These are phyloP conservation scores for Reticulascus tulasneorum DNA, from an alignment of 2,329 filamentous ascomycete genomes.

Conservation along the genomic window DNA sequence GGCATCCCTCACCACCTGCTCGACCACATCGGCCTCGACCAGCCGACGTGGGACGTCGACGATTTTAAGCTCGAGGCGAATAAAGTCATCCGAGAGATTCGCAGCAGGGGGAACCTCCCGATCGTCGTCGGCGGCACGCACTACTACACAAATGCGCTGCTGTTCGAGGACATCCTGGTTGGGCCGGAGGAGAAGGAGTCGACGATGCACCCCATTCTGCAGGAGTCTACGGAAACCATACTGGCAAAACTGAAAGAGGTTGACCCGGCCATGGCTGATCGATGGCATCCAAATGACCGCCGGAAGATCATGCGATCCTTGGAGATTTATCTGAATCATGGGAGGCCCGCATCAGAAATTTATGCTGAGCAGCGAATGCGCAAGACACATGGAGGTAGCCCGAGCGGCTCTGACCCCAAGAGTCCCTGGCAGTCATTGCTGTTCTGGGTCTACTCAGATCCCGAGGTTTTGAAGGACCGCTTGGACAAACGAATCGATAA, in stretches of 20 bases:
- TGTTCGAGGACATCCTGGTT: constrained; percentile 72
- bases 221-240: constrained; percentile 67
- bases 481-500: constrained; percentile 76
- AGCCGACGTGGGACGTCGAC: constrained; percentile 80
- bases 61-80: constrained; percentile 70
- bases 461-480: constrained; percentile 62
- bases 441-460: constrained; percentile 82
- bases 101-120: constrained; percentile 71
- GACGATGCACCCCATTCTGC: constrained; percentile 64
- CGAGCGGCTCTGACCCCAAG: constrained; percentile 17
- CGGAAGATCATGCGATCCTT: constrained; percentile 87
- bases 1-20: constrained; percentile 86
- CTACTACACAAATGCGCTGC: constrained; percentile 86
- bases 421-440: constrained; percentile 57
- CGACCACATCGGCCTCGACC: constrained; percentile 68
- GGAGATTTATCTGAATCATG: constrained; percentile 83
- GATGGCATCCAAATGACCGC: constrained; percentile 91
- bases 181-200: constrained; percentile 34
- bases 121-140: constrained; percentile 93
- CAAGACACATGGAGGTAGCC: constrained; percentile 20
- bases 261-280: constrained; percentile 82
- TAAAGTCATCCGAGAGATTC: constrained; percentile 71
- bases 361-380: constrained; percentile 71
- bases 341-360: constrained; percentile 75
- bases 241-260: constrained; percentile 70